A percentile compares a stretch with the other conserved stretches of the same genome.
These are phyloP conservation scores for Phytophthora constricta DNA, from an alignment of 352 stramenopile genomes.

Conservation along the genomic window DNA sequence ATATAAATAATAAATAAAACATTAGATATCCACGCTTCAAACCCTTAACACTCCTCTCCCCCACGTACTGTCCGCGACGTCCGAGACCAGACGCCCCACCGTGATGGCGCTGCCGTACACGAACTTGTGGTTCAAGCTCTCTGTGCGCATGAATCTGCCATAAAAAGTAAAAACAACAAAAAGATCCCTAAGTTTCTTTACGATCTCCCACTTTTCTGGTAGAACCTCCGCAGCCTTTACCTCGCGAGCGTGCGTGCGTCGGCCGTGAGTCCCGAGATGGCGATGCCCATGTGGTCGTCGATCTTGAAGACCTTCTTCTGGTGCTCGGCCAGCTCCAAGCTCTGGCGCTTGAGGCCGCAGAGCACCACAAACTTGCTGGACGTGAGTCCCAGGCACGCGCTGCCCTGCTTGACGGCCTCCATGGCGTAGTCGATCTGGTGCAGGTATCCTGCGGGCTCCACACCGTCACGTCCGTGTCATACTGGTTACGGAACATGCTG, in stretches of 20 bases:
- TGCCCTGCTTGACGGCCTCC: constrained; percentile 97
- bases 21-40: not conserved
- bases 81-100: constrained; percentile 93
- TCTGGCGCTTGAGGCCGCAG: constrained; percentile 87
- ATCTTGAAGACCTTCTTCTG: constrained; percentile 99
- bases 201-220: not conserved
- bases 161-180: constrained; percentile 6
- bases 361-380: constrained; percentile 95
- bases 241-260: constrained; percentile 95
- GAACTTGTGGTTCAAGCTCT: constrained; percentile 99
- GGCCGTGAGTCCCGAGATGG: constrained; percentile 97
- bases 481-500: constrained; percentile 99
- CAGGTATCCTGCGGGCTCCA: constrained; percentile 98
- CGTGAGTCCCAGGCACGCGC: constrained; percentile 95
- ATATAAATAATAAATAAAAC: not conserved
- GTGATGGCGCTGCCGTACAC: constrained; percentile 97
- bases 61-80: constrained; percentile 94
- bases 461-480: constrained; percentile 99
- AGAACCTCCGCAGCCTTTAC: constrained; percentile 16
- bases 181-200: no score
- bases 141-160: constrained; percentile 94
- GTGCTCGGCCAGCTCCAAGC: constrained; percentile 93
- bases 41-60: not conserved
- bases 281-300: constrained; percentile 98
- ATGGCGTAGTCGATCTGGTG: constrained; percentile 98